Conservation (phyloP, 345 rosid species). For the Aegle marmelos region DNA sequence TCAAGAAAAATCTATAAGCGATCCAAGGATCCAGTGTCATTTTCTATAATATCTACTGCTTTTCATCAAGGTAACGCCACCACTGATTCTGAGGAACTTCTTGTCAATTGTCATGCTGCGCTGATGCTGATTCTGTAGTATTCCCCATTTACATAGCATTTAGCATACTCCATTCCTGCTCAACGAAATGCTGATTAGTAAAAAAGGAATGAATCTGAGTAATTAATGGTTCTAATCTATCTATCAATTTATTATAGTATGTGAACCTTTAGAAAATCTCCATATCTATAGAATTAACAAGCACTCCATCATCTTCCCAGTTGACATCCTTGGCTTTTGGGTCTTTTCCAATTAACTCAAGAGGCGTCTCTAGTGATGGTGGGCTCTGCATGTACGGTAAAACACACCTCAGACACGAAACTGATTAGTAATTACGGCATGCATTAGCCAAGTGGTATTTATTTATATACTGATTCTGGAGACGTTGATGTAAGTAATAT, state of each 20-base stretch:
- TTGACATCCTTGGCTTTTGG: constrained; percentile 49
- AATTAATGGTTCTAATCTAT: background rate
- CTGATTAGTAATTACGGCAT: background rate
- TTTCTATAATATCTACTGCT: background rate
- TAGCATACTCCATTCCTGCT: background rate
- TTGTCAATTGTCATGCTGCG: background rate
- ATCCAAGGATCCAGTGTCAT: background rate
- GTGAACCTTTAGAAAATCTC: constrained; percentile 56
- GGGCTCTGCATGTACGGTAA: constrained; percentile 51
- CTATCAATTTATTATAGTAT: no score
- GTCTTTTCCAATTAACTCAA: constrained; percentile 51
- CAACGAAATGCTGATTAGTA: background rate
- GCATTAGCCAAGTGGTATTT: background rate
- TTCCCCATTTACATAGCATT: background rate
- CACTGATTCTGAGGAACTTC: background rate
- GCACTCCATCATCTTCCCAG: constrained; percentile 93
- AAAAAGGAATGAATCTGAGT: background rate
- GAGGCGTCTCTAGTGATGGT: constrained; percentile 68
- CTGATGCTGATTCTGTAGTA: no score
- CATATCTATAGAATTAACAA: constrained; percentile 50
- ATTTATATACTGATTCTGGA: no score
- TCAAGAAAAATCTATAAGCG: background rate
- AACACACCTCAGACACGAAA: background rate
- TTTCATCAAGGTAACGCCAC: background rate
- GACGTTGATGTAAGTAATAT: background rate